Base-by-base conservation (phyloP, 192 early-diverging fungal species). In the Rhizoclosmatium sp. region DNA sequence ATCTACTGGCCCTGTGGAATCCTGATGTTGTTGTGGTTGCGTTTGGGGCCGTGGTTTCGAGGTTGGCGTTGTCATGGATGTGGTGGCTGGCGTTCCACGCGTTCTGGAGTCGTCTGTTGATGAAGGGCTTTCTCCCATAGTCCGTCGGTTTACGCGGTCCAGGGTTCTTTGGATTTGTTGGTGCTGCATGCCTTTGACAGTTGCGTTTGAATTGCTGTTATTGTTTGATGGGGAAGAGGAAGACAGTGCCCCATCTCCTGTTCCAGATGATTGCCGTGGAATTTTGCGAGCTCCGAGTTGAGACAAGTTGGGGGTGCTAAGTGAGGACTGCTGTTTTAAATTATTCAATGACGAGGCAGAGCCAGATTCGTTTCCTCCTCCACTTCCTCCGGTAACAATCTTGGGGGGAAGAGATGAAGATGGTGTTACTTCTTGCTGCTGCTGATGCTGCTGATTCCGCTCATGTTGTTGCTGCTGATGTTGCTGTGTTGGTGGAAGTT, bases 1-100 rank as follows among this genome's bases (percentile, higher is more conserved):
- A 60, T 83, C 84, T 23, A 56, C 46, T 69, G 31, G 39, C 44
- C 47, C 14, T 42, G 14, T 62, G 72, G 58, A n/a, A 21, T 31
- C 21, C 39, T 16, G 47, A n/a, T 46, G 10, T 46, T 3, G 66
- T n/a, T 66, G 47, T 73, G 10, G 59, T 40, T 16, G 69, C 21
- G 10, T 47, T 71, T 47, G 68, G 21, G 45, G 61, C 42, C 23
- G 65, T 42, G 9, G 47, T 31, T 12, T 10, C 39, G 56, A 21
- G 23, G 21, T 40, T 7, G 16, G 69, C 40, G 61, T n/a, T 64
- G 61, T 39, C 7, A n/a, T 9, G 9, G 41, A 2, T 65, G 62
- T 65, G 21, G 62, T 5, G 51, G 51, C 41, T 48, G 45, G 31
- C 31, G 31, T 31, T 31, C 31, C n/a, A 31, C 21, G 64, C 21